These are phyloP conservation scores for Cryptosporidium viatorum DNA, from an alignment of 169 alveolate species.

Conservation along the genomic window DNA sequence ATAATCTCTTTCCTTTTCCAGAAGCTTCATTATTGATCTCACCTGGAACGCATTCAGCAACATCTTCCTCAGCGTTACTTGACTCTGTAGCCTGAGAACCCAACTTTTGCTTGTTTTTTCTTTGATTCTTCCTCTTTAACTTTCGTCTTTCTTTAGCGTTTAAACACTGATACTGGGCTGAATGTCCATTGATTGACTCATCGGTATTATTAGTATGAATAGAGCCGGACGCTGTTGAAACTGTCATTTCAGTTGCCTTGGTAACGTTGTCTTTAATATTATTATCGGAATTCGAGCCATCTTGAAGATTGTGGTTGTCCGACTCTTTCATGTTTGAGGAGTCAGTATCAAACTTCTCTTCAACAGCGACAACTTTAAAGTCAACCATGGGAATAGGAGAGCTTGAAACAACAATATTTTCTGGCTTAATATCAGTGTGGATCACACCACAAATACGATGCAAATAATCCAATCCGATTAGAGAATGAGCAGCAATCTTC, in stretches of 20 bases:
- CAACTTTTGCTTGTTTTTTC: conserved; percentile 42
- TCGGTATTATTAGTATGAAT: neutral
- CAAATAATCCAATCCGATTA: conserved; percentile 97
- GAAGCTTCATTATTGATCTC: neutral
- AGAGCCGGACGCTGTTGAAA: neutral
- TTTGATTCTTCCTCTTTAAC: conserved; percentile 75
- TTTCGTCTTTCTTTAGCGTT: conserved; percentile 72
- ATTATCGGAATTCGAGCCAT: neutral
- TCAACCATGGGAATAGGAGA: conserved; percentile 57
- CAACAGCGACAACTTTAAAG: conserved; percentile 58
- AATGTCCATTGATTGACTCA: neutral
- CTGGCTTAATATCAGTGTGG: conserved; percentile 99
- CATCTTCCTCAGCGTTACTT: neutral
- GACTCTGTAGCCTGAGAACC: conserved; percentile 2
- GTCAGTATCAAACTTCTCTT: conserved; percentile 70
- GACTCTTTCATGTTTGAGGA: neutral
- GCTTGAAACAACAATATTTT: conserved; percentile 90
- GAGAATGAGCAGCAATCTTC: conserved; percentile 94
- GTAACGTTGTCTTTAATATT: neutral
- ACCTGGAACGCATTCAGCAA: neutral
- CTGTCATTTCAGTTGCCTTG: neutral
- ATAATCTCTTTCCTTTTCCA: neutral
- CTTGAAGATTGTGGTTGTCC: neutral
- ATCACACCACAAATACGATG: conserved; percentile 96
- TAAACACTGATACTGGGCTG: conserved; percentile 37